Percentiles rank a stretch among this genome's conserved stretches.
These are phyloP conservation scores for Apiotrichum akiyoshidainum DNA, from an alignment of 1,284 basidiomycete genomes.

Conservation along the genomic window DNA sequence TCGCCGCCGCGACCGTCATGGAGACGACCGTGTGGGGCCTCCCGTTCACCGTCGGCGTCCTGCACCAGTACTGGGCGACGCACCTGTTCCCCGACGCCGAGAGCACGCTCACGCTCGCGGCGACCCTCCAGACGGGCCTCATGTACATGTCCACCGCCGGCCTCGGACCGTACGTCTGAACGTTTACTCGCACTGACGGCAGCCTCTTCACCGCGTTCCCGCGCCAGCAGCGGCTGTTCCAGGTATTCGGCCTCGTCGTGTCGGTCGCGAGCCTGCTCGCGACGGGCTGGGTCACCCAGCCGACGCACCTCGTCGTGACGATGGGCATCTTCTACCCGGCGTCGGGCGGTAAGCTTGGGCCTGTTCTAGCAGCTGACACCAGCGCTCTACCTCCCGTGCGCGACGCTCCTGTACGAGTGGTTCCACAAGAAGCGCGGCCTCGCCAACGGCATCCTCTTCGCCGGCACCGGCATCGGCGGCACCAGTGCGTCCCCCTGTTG, in stretches of 20 bases:
- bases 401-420: conserved; percentile 48
- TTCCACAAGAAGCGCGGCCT: conserved; percentile 43
- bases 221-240: conserved; percentile 23
- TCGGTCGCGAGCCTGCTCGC: conserved; percentile 28
- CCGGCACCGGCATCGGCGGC: conserved; percentile 46
- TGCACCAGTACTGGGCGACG: conserved; percentile 46
- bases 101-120: conserved; percentile 40
- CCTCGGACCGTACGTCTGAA: conserved; percentile 36
- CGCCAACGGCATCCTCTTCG: conserved; percentile 46
- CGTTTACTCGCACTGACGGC: conserved; percentile 14
- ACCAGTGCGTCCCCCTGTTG: conserved; percentile 2
- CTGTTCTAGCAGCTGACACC: not conserved
- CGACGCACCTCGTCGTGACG: conserved; percentile 48
- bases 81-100: conserved; percentile 33
- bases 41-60: conserved; percentile 46
- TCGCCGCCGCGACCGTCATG: conserved; percentile 40
- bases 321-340: conserved; percentile 46
- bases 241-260: conserved; percentile 30
- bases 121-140: conserved; percentile 45
- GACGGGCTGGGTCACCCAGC: conserved; percentile 34
- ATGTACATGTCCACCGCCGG: conserved; percentile 38
- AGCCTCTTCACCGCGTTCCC: conserved; percentile 34
- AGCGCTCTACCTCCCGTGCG: conserved; percentile 43
- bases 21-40: conserved; percentile 48
- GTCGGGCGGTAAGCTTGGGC: conserved; percentile 29